Conservation (phyloP, 352 stramenopile genomes). For the Phytophthora pinifolia region DNA sequence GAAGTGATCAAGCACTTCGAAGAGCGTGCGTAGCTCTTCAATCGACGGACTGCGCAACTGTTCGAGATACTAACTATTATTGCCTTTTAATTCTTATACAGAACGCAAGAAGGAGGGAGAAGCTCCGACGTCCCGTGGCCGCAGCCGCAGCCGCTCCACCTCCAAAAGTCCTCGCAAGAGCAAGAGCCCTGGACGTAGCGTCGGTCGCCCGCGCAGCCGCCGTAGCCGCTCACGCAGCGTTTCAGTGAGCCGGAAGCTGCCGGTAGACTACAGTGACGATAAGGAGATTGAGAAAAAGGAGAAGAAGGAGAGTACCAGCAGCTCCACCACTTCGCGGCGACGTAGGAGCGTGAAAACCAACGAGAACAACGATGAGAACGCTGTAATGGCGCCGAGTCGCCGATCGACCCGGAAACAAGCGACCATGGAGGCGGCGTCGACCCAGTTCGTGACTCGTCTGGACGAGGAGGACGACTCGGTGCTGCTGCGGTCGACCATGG, state of each 20-base stretch:
- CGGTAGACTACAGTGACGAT: slow-evolving; percentile 22
- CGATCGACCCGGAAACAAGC: slow-evolving; percentile 22
- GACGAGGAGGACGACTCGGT: slow-evolving; percentile 55
- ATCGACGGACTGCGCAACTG: background rate
- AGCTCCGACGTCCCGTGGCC: slow-evolving; percentile 33
- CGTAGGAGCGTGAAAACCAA: slow-evolving; percentile 23
- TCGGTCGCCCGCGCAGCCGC: slow-evolving; percentile 30
- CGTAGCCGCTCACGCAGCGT: slow-evolving; percentile 66
- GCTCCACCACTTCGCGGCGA: slow-evolving; percentile 15
- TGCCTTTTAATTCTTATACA: slow-evolving; percentile 15
- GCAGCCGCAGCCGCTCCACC: slow-evolving; percentile 44
- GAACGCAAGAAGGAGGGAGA: slow-evolving; percentile 57
- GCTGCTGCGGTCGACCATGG: slow-evolving; percentile 52
- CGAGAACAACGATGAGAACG: slow-evolving; percentile 13
- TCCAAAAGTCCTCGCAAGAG: slow-evolving; percentile 35
- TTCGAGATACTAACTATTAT: background rate
- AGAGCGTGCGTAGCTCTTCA: slow-evolving; percentile 38
- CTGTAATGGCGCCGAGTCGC: slow-evolving; percentile 10
- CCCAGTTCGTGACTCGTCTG: slow-evolving; percentile 36
- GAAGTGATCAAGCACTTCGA: slow-evolving; percentile 72
- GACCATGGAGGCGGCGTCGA: slow-evolving; percentile 27
- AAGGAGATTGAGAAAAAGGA: slow-evolving; percentile 9
- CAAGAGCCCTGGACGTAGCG: slow-evolving; percentile 43
- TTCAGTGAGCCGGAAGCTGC: slow-evolving; percentile 46
- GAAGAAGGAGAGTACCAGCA: slow-evolving; percentile 10